Percentiles rank a stretch among this genome's conserved stretches.
Evolutionary conservation across 116 monocot species (phyloP).

Genomic region (Cymodocea nodosa): DNA sequence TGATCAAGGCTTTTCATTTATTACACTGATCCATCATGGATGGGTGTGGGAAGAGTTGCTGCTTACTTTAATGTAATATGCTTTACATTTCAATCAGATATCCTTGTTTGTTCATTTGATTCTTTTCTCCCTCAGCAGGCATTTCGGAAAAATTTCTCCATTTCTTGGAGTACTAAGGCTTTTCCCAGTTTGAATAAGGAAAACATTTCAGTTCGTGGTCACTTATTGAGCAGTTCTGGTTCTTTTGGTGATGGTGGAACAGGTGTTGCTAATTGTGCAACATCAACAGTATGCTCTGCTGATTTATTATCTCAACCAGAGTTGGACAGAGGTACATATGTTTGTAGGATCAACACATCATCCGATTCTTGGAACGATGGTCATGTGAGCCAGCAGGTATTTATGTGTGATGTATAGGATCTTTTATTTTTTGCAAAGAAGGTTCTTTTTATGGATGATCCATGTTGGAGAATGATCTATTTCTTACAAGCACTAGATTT

Average conservation of each 20-base stretch:
- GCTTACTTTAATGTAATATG: background rate
- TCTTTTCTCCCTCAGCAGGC: conserved; percentile 17
- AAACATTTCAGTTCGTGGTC: conserved; percentile 8
- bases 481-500: no score
- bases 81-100: background rate
- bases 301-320: conserved; percentile 31
- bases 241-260: conserved; percentile 16
- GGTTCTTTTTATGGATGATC: background rate
- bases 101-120: background rate
- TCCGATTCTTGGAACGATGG: conserved; percentile 45
- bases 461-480: no score
- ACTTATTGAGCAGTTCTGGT: conserved; percentile 6
- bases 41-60: no score
- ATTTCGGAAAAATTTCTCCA: conserved; percentile 22
- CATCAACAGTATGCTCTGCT: conserved; percentile 25
- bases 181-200: conserved; percentile 27
- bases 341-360: conserved; percentile 23
- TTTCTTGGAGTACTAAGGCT: conserved; percentile 13
- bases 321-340: conserved; percentile 14
- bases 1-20: no score
- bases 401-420: background rate
- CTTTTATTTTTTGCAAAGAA: background rate
- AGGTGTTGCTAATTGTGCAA: conserved; percentile 7
- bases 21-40: no score
- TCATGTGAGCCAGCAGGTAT: conserved; percentile 56